These are phyloP conservation scores for Carex pumila DNA, from an alignment of 176 grass and related monocot species.

Conservation along the genomic window DNA sequence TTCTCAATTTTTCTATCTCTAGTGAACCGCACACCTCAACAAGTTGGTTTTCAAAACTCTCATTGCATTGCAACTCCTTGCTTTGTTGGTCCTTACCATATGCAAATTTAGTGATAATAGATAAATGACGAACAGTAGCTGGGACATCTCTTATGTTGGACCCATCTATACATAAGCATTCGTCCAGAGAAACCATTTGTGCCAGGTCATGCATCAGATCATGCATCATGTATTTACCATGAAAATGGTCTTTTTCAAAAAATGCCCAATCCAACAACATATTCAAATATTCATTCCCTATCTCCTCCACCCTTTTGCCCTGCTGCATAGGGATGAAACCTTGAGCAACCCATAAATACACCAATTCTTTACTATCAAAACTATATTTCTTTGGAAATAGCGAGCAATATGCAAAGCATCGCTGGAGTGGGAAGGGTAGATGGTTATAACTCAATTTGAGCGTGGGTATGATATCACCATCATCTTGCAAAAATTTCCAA, in stretches of 20 bases:
- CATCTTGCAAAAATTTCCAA: slow-evolving; percentile 13
- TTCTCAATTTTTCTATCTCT: slow-evolving; percentile 19
- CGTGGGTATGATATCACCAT: slow-evolving; percentile 10
- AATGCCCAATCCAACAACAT: slow-evolving; percentile 23
- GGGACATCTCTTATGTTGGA: not conserved
- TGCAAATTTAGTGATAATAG: slow-evolving; percentile 5
- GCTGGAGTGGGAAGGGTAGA: slow-evolving; percentile 15
- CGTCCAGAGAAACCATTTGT: not conserved
- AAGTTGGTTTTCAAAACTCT: slow-evolving; percentile 10
- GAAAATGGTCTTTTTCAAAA: slow-evolving; percentile 5
- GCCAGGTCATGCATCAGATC: slow-evolving; percentile 46
- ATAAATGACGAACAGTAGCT: not conserved
- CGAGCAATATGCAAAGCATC: slow-evolving; percentile 26
- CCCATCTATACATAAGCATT: not conserved
- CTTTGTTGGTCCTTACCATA: not conserved
- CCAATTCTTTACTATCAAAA: slow-evolving; percentile 20
- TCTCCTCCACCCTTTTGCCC: slow-evolving; percentile 25
- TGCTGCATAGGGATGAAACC: slow-evolving; percentile 27
- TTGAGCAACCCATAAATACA: slow-evolving; percentile 47
- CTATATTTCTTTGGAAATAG: slow-evolving; percentile 26
- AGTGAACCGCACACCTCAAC: not conserved
- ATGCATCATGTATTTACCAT: not conserved
- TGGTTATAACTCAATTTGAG: slow-evolving; percentile 24
- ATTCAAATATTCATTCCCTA: slow-evolving; percentile 16
- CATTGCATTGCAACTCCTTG: not conserved